phyloP scores from a whole-genome alignment of 257 asterid species.

The Solanum okadae region DNA sequence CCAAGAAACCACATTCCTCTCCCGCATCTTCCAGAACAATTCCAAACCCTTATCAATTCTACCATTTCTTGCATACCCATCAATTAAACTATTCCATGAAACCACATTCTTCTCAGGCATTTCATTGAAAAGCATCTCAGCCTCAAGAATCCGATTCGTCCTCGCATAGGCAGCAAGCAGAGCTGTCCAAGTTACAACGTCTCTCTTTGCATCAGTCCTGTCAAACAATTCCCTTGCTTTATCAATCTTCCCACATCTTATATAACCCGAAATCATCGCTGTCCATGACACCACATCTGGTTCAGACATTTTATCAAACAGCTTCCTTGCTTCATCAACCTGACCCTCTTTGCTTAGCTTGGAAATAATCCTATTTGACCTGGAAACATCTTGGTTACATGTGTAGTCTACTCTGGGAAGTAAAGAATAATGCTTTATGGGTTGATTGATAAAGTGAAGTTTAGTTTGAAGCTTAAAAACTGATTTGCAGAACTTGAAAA shows the following conservation, averaged over 20 bases:
- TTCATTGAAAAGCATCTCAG: conserved; percentile 40
- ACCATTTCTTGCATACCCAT: conserved; percentile 32
- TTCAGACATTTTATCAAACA: conserved; percentile 64
- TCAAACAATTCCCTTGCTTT: conserved; percentile 47
- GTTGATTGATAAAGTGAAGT: not conserved
- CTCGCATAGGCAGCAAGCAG: conserved; percentile 45
- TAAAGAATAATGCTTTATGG: conserved; percentile 4
- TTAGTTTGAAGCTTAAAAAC: not conserved
- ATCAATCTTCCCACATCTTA: conserved; percentile 32
- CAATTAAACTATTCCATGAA: conserved; percentile 57
- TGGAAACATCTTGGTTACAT: conserved; percentile 20
- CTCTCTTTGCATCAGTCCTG: conserved; percentile 40
- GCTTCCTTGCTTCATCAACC: conserved; percentile 32
- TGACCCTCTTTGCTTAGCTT: conserved; percentile 28
- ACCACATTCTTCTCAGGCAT: conserved; percentile 48
- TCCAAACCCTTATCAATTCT: conserved; percentile 30
- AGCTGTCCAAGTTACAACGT: conserved; percentile 51
- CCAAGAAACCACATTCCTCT: conserved; percentile 52
- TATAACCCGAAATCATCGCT: conserved; percentile 50
- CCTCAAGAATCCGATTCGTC: conserved; percentile 21
- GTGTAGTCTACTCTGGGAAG: conserved; percentile 31
- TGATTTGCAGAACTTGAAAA: not conserved
- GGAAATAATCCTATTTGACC: conserved; percentile 37
- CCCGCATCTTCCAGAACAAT: conserved; percentile 42
- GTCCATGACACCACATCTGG: conserved; percentile 66